Base-by-base conservation (phyloP, 495 filamentous ascomycete species). In the Hypoxylon perforatum region DNA sequence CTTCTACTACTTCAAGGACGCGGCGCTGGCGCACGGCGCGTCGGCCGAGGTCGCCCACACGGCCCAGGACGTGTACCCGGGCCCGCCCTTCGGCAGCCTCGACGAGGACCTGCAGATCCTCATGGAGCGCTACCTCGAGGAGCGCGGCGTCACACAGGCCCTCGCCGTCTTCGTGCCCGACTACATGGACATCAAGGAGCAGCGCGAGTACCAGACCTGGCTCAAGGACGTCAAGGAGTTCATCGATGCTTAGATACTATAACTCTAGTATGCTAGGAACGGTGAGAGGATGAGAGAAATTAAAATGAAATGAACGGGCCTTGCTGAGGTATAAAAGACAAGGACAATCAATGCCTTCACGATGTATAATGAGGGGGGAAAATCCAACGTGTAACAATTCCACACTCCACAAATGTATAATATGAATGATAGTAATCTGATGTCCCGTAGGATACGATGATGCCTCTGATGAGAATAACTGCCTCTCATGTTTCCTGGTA, bases 181-280 rank as follows among this genome's bases (percentile, higher is more conserved):
- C 75, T 99, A 97, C 81, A 94, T 98, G 73, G 92, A 97, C 77
- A 88, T 91, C 79, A 99, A 99, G 88, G 95, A 99, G 87, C 94
- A 99, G 87, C 92, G 88, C 85, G 95, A 99, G 84, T 99, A 99
- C 78, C 76, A 94, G 41, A 81, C 82, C 61, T 99, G 95, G 95
- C 82, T 99, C 75, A 87, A 89, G 69, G 93, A 88, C 70, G 86
- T 94, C 80, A 93, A 91, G 86, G 78, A 76, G 52, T 94, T 94
- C 71, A 77, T 93, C 64, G 84, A 86, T 72, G 89, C 89, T 62
- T 91, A 88, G 81, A 53, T 56, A 21, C 10, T 21, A 44, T 36
- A n/a, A 25, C 17, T 33, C 48, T n/a, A n/a, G n/a, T n/a, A n/a
- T n/a, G n/a, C n/a, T n/a, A n/a, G n/a, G n/a, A n/a, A n/a, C 19